phyloP scores from a whole-genome alignment of 768 basidiomycete genomes.

The Scleroderma bovista region DNA sequence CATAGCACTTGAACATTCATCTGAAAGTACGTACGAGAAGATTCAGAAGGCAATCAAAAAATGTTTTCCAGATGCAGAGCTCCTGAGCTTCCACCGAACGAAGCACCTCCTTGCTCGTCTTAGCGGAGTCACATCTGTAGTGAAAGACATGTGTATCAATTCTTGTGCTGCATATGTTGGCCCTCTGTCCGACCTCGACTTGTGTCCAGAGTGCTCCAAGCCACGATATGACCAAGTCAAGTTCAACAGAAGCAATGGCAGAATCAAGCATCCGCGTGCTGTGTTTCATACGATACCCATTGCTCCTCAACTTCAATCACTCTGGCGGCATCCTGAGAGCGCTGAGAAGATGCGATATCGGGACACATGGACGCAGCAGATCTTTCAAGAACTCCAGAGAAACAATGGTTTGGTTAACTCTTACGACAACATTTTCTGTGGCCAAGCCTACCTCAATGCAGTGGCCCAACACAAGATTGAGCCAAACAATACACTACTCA shows the following conservation, averaged over 20 bases:
- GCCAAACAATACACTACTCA: conserved; percentile 24
- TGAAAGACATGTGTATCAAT: neutral
- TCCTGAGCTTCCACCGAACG: no score
- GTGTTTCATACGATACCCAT: neutral
- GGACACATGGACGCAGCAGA: neutral
- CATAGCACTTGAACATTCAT: no score
- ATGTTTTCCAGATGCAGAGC: no score
- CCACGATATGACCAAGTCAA: neutral
- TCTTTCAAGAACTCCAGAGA: neutral
- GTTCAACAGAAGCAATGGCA: no score
- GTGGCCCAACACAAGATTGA: conserved; percentile 3
- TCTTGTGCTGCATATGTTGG: neutral
- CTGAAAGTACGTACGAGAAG: no score
- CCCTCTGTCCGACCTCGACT: neutral
- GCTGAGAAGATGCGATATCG: neutral
- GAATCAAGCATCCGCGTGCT: neutral
- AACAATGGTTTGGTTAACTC: neutral
- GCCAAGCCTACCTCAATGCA: neutral
- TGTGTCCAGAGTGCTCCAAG: neutral
- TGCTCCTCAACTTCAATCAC: neutral
- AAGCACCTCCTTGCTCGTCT: no score
- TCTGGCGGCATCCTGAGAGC: neutral
- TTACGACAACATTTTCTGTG: neutral
- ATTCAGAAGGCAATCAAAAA: no score
- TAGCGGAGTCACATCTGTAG: no score